phyloP scores from a whole-genome alignment of 1,284 basidiomycete genomes.

The Prillingera fragicola region DNA sequence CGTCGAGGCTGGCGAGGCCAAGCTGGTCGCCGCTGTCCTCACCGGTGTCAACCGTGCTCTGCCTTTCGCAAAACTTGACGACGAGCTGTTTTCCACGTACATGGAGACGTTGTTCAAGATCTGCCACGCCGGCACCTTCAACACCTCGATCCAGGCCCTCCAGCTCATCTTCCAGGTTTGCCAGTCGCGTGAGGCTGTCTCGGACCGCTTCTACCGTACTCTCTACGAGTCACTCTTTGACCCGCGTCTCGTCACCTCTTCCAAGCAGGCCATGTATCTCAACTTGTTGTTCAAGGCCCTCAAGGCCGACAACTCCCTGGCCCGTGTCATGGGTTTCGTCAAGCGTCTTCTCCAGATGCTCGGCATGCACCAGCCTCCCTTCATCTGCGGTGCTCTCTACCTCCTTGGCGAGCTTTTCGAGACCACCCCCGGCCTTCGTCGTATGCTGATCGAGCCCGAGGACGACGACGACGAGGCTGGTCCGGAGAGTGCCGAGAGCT shows the following conservation, averaged over 20 bases:
- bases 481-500: conserved; percentile 10
- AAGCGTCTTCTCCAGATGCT: conserved; percentile 83
- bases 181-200: conserved; percentile 53
- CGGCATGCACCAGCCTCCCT: conserved; percentile 70
- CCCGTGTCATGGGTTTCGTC: conserved; percentile 73
- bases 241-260: conserved; percentile 69
- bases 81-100: conserved; percentile 70
- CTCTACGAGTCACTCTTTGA: conserved; percentile 87
- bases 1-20: conserved; percentile 73
- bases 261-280: conserved; percentile 96
- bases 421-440: conserved; percentile 63
- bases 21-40: conserved; percentile 82
- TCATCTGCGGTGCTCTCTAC: conserved; percentile 79
- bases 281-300: conserved; percentile 91
- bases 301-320: conserved; percentile 64
- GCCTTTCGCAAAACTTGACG: conserved; percentile 74
- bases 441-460: conserved; percentile 56
- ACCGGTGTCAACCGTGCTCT: conserved; percentile 93
- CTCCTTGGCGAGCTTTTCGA: conserved; percentile 66
- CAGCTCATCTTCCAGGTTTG: conserved; percentile 83
- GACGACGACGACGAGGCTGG: conserved; percentile 51
- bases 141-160: conserved; percentile 90
- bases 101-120: conserved; percentile 93
- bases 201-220: conserved; percentile 83
- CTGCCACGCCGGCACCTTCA: conserved; percentile 85